Conservation (phyloP, 139 green algal genomes). For the Chlorella sp. region DNA sequence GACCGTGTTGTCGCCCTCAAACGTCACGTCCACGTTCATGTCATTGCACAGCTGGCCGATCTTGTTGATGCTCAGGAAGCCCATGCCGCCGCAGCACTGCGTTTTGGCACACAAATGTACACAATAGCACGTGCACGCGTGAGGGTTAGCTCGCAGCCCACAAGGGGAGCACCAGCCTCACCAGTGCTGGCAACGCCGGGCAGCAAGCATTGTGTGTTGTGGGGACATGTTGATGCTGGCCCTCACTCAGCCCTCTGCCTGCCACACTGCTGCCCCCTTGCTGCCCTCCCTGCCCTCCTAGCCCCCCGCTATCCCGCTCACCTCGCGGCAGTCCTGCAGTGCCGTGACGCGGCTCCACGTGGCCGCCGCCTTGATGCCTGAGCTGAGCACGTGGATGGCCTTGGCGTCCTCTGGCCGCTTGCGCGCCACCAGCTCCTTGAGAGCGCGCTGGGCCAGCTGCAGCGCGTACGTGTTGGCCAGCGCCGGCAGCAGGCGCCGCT, state of each 20-base stretch:
- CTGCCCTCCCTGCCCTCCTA: too few relatives aligned
- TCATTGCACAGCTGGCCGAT: conserved; percentile 82
- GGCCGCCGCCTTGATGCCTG: conserved; percentile 77
- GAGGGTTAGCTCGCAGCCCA: not conserved
- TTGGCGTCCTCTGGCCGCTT: conserved; percentile 54
- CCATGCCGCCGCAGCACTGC: conserved; percentile 76
- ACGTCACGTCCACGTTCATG: conserved; percentile 86
- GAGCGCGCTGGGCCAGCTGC: conserved; percentile 56
- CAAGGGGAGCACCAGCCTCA: too few relatives aligned
- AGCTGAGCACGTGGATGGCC: conserved; percentile 71
- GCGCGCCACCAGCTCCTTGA: conserved; percentile 50
- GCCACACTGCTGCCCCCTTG: too few relatives aligned
- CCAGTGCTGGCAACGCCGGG: too few relatives aligned
- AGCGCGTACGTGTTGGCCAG: conserved; percentile 77
- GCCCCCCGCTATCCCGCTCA: too few relatives aligned
- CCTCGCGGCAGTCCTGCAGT: conserved; percentile 44
- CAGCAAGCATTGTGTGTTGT: too few relatives aligned
- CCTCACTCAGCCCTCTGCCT: too few relatives aligned
- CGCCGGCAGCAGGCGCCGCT: conserved; percentile 70
- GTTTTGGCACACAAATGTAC: not conserved
- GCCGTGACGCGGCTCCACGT: conserved; percentile 72
- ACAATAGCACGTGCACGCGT: not conserved
- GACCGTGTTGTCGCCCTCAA: conserved; percentile 92
- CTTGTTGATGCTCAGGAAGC: conserved; percentile 75
- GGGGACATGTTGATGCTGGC: too few relatives aligned